Conservation (phyloP, 208 protist species). For the Trichomonas vaginalis region DNA sequence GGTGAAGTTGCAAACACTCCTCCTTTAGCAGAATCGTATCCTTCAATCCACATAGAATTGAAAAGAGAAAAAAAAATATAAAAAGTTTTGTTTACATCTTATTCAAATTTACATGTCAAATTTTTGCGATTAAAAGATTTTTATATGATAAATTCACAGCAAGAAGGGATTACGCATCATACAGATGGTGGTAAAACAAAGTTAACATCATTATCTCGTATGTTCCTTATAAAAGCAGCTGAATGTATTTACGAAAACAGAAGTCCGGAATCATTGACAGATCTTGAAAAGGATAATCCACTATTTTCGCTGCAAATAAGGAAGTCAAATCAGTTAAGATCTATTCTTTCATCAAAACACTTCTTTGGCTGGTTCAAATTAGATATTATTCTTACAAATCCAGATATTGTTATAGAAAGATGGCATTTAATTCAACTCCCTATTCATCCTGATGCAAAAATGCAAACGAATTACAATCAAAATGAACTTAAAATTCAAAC, state of each 20-base stretch:
- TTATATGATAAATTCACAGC: not conserved
- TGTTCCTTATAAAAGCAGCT: not conserved
- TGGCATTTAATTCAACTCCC: not conserved
- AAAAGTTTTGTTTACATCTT: too few relatives aligned
- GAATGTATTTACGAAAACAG: not conserved
- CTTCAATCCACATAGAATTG: constrained; percentile 1
- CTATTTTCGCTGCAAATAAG: not conserved
- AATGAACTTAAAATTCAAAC: not conserved
- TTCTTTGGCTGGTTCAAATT: not conserved
- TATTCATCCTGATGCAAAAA: not conserved
- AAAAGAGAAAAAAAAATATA: too few relatives aligned
- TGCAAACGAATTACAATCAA: not conserved
- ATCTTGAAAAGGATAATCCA: not conserved
- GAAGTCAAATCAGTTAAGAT: not conserved
- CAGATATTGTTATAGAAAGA: not conserved
- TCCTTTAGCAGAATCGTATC: not conserved
- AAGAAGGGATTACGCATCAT: not conserved
- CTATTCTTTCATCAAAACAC: not conserved
- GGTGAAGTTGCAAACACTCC: not conserved
- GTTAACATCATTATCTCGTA: not conserved
- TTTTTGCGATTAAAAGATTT: too few relatives aligned
- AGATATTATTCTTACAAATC: not conserved
- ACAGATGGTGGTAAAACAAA: not conserved
- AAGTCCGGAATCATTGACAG: not conserved
- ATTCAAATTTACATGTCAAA: too few relatives aligned